Conservation (phyloP, 2,329 filamentous ascomycete species). For the Fusarium sarcochroum region DNA sequence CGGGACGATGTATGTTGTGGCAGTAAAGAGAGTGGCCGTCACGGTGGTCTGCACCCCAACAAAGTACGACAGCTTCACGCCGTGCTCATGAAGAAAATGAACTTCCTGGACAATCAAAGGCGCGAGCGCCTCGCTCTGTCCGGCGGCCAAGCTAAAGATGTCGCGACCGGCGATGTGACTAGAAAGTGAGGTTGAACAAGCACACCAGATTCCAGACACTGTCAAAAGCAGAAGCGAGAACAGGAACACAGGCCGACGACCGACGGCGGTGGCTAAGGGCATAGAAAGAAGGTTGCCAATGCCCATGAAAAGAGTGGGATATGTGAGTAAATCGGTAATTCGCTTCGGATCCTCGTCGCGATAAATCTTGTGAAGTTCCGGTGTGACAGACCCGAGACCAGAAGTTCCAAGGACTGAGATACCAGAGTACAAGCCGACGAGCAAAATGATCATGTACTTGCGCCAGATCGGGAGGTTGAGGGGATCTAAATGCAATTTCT, state of each 20-base stretch:
- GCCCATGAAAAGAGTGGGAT: conserved; percentile 19
- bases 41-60: conserved; percentile 9
- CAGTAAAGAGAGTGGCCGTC: background rate
- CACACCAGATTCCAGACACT: conserved; percentile 9
- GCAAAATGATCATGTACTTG: conserved; percentile 19
- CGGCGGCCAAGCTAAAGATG: conserved; percentile 11
- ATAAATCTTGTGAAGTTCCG: conserved; percentile 2
- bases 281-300: conserved; percentile 12
- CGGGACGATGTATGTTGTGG: conserved; percentile 12
- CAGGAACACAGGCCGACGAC: conserved; percentile 10
- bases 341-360: conserved; percentile 13
- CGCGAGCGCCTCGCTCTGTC: conserved; percentile 14
- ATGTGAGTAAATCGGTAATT: conserved; percentile 3
- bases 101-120: conserved; percentile 17
- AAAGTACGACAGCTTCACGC: conserved; percentile 1
- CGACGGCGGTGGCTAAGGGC: conserved; percentile 4
- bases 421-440: conserved; percentile 21
- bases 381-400: conserved; percentile 5
- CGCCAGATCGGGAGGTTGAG: conserved; percentile 11
- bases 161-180: conserved; percentile 5
- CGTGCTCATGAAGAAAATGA: conserved; percentile 13
- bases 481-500: background rate
- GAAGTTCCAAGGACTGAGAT: conserved; percentile 22
- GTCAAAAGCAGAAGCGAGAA: background rate
- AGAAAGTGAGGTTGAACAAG: conserved; percentile 9